Evolutionary conservation across 139 green algal species (phyloP).

Genomic region (Tetraselmis striata): DNA sequence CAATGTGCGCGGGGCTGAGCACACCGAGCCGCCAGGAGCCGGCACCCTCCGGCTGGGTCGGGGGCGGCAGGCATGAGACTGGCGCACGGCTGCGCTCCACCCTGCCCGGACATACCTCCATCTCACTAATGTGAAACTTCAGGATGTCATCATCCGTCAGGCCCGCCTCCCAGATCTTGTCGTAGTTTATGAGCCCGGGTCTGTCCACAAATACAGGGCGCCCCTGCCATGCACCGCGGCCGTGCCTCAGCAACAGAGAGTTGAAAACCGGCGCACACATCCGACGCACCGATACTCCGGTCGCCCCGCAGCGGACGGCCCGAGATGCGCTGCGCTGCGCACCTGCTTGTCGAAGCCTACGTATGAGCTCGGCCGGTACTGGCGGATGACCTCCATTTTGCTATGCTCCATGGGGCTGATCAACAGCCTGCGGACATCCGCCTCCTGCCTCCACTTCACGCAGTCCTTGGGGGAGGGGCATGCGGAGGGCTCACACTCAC

Average conservation of each 20-base stretch:
- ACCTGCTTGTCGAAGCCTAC: constrained; percentile 1
- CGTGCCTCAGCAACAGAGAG: no score
- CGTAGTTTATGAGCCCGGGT: background rate
- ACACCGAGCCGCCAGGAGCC: no score
- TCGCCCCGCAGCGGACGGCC: no score
- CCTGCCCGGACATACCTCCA: constrained; percentile 1
- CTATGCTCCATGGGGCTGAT: background rate
- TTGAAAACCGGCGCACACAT: no score
- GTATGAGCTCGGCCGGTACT: background rate
- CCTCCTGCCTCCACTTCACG: background rate
- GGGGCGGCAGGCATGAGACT: no score
- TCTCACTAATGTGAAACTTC: background rate
- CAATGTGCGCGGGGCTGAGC: no score
- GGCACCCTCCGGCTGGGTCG: no score
- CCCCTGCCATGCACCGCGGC: no score
- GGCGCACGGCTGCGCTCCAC: no score
- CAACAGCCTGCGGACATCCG: background rate
- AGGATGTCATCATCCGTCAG: constrained; percentile 5
- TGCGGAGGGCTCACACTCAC: no score
- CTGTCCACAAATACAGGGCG: constrained; percentile 3
- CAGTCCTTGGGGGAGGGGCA: background rate
- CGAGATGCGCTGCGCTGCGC: no score
- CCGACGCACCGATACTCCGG: no score
- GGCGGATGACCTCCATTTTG: constrained; percentile 5
- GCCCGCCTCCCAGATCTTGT: background rate